Base-by-base conservation (phyloP, 1,284 basidiomycete genomes). In the Pyrrhoderma lamaoense region DNA sequence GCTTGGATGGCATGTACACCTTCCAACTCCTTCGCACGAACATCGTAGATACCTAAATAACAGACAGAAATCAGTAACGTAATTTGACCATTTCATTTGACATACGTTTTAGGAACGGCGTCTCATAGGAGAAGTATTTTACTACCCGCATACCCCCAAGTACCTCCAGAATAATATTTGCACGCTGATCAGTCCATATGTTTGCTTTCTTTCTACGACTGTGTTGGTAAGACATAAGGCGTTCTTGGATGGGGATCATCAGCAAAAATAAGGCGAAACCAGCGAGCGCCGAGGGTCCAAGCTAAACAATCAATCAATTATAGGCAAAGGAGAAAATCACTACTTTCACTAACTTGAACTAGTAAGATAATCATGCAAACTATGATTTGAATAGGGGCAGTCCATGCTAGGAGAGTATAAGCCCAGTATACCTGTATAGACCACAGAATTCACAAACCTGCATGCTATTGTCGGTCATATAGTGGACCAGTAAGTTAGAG, bases 81-180 rank as follows among this genome's bases (percentile, higher is more conserved):
- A 27, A 44, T 31, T 13, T 52, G 8, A 43, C 18, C 49, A 34
- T 19, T 35, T 19, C 23, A 63, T 31, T 5, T 5, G 27, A 31
- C 73, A 62, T 52, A 81, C 82, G 71, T 55, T 78, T 71, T 40
- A 85, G 61, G 63, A 83, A 85, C 0, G 82, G 79, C 1, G 70
- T 59, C 64, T 86, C 84, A 56, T 84, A 85, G 16, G 77, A 79
- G 64, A 89, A 88, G 60, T 84, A 84, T 63, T 89, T 89, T 58
- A 88, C 81, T 16, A 89, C 75, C 5, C 82, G 74, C 80, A 88
- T 86, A 0, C 76, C 79, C 36, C 78, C 71, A 9, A 89, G 64
- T 0, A 85, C 74, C 61, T 88, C 85, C 39, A 82, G 72, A 14
- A 88, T 72, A 0, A 83, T 71, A 58, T 81, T 80, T 2, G 82